Base-by-base conservation (phyloP, 2,329 filamentous ascomycete genomes). In the Thielaviopsis populi region DNA sequence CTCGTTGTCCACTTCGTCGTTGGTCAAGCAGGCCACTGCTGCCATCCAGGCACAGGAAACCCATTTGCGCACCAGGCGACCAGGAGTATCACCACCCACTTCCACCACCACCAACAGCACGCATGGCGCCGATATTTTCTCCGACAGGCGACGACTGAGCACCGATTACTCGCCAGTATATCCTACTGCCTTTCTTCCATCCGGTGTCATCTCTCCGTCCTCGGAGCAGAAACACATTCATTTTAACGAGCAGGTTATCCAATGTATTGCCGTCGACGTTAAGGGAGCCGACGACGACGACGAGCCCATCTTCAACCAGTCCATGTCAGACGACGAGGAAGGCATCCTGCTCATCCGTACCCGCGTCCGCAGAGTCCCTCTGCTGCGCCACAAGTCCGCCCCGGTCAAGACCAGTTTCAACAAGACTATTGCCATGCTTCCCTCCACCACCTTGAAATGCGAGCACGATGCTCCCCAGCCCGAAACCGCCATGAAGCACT, bases 171-270 rank as follows among this genome's bases (percentile, higher is more conserved):
- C 64, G 3, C 59, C 33, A 27, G 30, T 22, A 1, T 60, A 42
- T 22, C 48, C 50, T n/a, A 58, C 84, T 42, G 89, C 86, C 1
- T 79, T 80, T 11, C 80, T 83, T 7, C 87, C 88, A 0, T 95
- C 91, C 0, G 88, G 87, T n/a, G 68, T 83, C 15, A 69, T 78
- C 74, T 79, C 85, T 71, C 74, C 90, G 65, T 75, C 83, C 76
- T 74, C 82, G 7, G 86, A 87, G 70, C 82, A 84, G 70, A 91
- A 86, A 66, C 92, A 96, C 72, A 97, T 99, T 68, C 89, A 95
- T 71, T 99, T 99, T 74, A 94, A 96, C 71, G 89, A 96, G 71
- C 88, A 92, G 75, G 94, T 99, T 1, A 86, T 91, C 72, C 92
- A 97, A 72, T 96, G 91, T 72, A 96, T 96, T 68, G 94, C 94